Conservation (phyloP, 2,329 filamentous ascomycete genomes). For the Alternaria panax region DNA sequence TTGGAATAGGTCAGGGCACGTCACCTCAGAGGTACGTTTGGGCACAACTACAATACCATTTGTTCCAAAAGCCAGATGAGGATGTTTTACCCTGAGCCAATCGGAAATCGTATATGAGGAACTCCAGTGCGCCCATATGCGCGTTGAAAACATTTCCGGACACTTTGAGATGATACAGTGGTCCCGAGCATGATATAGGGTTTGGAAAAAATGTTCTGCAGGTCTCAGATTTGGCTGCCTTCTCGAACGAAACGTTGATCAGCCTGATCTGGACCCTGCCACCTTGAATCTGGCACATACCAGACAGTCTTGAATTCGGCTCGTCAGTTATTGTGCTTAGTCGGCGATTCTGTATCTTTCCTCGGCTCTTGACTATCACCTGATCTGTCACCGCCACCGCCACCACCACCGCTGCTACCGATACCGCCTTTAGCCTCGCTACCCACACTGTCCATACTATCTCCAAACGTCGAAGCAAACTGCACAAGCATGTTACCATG, state of each 20-base stretch:
- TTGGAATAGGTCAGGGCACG: background rate
- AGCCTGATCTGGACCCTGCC: background rate
- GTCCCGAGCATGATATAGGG: background rate
- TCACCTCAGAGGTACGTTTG: background rate
- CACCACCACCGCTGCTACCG: background rate
- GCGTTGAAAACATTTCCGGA: no score
- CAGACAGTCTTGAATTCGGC: background rate
- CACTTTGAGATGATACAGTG: background rate
- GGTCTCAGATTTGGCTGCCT: background rate
- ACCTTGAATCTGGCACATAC: background rate
- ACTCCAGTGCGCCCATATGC: background rate
- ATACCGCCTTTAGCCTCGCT: background rate
- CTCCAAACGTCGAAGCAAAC: conserved; percentile 10
- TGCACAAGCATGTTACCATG: conserved; percentile 28
- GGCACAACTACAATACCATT: background rate
- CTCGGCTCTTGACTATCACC: background rate
- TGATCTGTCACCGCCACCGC: background rate
- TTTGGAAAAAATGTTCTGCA: background rate
- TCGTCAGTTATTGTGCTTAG: background rate
- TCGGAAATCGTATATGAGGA: no score
- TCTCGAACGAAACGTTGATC: background rate
- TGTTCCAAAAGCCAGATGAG: background rate
- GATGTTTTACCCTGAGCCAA: background rate
- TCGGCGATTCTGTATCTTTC: background rate
- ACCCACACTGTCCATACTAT: background rate